phyloP scores from a whole-genome alignment of 2,329 filamentous ascomycete species.

The Xylariaceae sp. region DNA sequence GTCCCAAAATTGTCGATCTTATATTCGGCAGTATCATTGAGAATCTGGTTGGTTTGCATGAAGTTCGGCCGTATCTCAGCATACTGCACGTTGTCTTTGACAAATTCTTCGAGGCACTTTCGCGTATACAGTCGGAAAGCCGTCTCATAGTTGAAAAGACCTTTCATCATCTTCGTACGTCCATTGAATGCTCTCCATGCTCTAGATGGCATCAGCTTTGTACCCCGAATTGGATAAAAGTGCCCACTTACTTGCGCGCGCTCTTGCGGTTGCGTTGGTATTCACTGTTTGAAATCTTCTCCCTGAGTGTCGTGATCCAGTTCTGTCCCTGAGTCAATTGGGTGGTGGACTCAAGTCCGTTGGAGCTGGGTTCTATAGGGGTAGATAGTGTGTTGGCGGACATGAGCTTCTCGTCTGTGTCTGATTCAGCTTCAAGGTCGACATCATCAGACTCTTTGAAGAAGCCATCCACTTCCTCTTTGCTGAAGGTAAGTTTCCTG shows the following conservation, averaged over 20 bases:
- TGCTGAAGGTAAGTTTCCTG: conserved; percentile 57
- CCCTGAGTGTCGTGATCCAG: conserved; percentile 4
- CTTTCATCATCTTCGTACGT: conserved; percentile 57
- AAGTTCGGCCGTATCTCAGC: conserved; percentile 57
- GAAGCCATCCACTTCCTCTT: conserved; percentile 47
- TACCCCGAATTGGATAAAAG: background rate
- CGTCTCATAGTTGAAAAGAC: conserved; percentile 52
- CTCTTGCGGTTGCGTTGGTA: conserved; percentile 20
- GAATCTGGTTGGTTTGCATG: conserved; percentile 50
- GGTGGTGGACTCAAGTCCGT: background rate
- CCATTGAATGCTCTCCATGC: conserved; percentile 59
- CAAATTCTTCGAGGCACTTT: conserved; percentile 49
- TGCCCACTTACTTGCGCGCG: conserved; percentile 22
- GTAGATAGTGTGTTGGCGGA: background rate
- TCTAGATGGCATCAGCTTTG: conserved; percentile 31
- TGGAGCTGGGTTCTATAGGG: background rate
- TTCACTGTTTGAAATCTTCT: conserved; percentile 14
- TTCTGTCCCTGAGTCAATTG: background rate
- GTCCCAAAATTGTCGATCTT: conserved; percentile 45
- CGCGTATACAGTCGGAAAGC: conserved; percentile 53
- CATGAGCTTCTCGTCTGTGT: conserved; percentile 1
- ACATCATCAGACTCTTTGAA: conserved; percentile 12
- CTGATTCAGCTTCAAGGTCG: conserved; percentile 3
- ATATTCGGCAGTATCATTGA: conserved; percentile 40
- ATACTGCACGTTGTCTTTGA: conserved; percentile 54